Evolutionary conservation across 192 early-diverging fungal genomes (phyloP).

Genomic region (Lobulomyces angularis): DNA sequence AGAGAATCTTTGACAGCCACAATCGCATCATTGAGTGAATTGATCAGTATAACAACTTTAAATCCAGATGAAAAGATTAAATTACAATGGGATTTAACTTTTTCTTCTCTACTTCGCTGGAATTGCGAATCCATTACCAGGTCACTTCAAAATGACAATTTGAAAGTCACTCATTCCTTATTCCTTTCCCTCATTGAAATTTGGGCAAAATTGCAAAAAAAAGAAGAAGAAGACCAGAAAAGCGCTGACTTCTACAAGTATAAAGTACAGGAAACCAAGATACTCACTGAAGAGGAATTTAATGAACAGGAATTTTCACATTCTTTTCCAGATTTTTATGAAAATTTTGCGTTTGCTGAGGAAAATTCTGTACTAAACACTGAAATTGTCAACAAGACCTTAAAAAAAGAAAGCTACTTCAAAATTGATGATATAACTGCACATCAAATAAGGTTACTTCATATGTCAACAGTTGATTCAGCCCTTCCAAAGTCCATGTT

Average conservation of each 20-base stretch:
- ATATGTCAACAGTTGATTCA: conserved; percentile 21
- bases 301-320: conserved; percentile 60
- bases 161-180: no score
- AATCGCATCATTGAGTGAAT: no score
- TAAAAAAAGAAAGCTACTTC: conserved; percentile 6
- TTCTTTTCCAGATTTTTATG: conserved; percentile 72
- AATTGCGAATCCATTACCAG: no score
- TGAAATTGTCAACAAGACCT: conserved; percentile 17
- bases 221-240: conserved; percentile 14
- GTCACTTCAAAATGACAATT: no score
- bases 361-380: conserved; percentile 32
- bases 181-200: no score
- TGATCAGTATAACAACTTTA: no score
- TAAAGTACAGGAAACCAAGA: conserved; percentile 22
- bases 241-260: conserved; percentile 33
- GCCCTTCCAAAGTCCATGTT: conserved; percentile 16
- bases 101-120: no score
- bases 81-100: no score
- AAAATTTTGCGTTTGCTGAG: conserved; percentile 36
- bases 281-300: conserved; percentile 41
- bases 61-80: no score
- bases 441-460: conserved; percentile 36
- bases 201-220: no score
- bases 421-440: conserved; percentile 30
- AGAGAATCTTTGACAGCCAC: no score